A percentile compares a stretch with the other conserved stretches of the same genome.
Evolutionary conservation across 2,329 filamentous ascomycete genomes (phyloP).

Genomic region (Penicillium rolfsii): DNA sequence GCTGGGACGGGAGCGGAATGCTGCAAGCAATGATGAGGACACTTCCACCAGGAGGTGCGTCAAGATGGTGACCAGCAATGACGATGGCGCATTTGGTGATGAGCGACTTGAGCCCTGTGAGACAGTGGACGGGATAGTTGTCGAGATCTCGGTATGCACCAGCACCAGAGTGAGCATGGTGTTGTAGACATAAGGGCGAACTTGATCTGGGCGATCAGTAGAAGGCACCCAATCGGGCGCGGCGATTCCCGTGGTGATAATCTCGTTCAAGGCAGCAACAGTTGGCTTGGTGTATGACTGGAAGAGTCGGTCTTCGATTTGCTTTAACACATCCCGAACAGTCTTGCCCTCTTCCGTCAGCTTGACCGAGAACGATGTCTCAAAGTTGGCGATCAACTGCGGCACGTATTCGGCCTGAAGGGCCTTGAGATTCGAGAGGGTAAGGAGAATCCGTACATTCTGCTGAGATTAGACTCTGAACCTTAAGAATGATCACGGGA

Average conservation of each 20-base stretch:
- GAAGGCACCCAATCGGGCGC: constrained; percentile 71
- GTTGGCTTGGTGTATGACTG: constrained; percentile 85
- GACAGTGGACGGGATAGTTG: constrained; percentile 69
- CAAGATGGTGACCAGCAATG: constrained; percentile 78
- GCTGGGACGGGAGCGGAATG: constrained; percentile 68
- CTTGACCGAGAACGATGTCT: constrained; percentile 90
- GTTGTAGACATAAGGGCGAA: constrained; percentile 87
- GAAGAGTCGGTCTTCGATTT: constrained; percentile 91
- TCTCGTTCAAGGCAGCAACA: constrained; percentile 67
- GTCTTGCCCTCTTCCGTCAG: constrained; percentile 91
- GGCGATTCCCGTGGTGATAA: constrained; percentile 73
- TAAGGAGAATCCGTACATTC: constrained; percentile 92
- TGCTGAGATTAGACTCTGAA: constrained; percentile 44
- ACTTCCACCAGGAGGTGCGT: constrained; percentile 84
- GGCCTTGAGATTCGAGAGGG: constrained; percentile 85
- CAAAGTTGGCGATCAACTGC: constrained; percentile 86
- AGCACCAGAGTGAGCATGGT: constrained; percentile 83
- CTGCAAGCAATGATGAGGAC: constrained; percentile 76
- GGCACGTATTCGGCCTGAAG: constrained; percentile 83
- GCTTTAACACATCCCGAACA: constrained; percentile 83
- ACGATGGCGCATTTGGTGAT: constrained; percentile 63
- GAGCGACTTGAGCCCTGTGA: constrained; percentile 74
- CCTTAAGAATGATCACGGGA: background rate
- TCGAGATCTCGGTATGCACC: constrained; percentile 86
- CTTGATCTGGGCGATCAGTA: constrained; percentile 66